A percentile compares a stretch with the other conserved stretches of the same genome.
Conservation (phyloP, 306 rosid species). For the Quercus variabilis region DNA sequence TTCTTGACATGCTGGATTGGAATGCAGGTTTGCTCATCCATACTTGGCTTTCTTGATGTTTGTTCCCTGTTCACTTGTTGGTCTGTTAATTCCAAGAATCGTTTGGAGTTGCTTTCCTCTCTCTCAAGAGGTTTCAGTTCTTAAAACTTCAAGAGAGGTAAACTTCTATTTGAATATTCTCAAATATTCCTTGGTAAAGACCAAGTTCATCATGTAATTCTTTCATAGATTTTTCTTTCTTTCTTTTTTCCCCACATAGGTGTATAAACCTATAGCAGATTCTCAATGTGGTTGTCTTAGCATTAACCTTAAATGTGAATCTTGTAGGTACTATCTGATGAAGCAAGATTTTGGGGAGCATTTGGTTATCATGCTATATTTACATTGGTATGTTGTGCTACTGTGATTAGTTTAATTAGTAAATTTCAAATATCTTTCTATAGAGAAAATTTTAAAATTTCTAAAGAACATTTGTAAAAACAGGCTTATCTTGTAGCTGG, state of each 20-base stretch:
- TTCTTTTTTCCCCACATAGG: neutral
- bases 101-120: conserved; percentile 62
- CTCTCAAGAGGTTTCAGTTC: conserved; percentile 57
- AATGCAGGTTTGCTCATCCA: conserved; percentile 89
- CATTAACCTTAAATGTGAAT: conserved; percentile 26
- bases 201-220: neutral
- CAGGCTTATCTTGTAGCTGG: conserved; percentile 93
- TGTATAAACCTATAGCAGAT: neutral
- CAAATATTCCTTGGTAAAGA: neutral
- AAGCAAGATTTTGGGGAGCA: conserved; percentile 96
- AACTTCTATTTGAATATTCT: conserved; percentile 6
- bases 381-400: conserved; percentile 56
- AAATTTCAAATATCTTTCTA: conserved; percentile 3
- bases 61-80: conserved; percentile 73
- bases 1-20: conserved; percentile 26
- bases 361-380: conserved; percentile 73
- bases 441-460: conserved; percentile 2
- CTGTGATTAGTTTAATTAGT: conserved; percentile 7
- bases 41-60: conserved; percentile 92
- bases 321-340: conserved; percentile 67
- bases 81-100: conserved; percentile 75
- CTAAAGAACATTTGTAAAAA: conserved; percentile 47
- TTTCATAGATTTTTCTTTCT: neutral
- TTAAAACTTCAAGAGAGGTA: conserved; percentile 72
- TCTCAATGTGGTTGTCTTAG: conserved; percentile 2